Base-by-base conservation (phyloP, 2,329 filamentous ascomycete species). In the Aspergillus sp. region DNA sequence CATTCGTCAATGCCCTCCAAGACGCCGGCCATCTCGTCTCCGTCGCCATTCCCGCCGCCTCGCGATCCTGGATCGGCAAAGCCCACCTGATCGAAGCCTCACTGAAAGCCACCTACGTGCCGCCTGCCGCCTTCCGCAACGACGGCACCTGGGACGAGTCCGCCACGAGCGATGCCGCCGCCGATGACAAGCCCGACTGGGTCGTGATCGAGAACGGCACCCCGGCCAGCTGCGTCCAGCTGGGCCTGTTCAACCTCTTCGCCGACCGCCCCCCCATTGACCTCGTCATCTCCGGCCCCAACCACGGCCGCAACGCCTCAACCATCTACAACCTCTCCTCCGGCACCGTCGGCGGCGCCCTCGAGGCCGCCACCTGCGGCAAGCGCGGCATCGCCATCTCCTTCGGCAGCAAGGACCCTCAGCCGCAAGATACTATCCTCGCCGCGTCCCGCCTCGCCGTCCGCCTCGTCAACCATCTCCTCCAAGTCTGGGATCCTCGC, bases 31-130 rank as follows among this genome's bases (percentile, higher is more conserved):
- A 96, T 73, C 79, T 76, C 24, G 89, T 96, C 62, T 95, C 89
- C 13, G 91, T 96, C 56, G 89, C 91, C 61, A 83, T 96, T 33
- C 92, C 92, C 6, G 83, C 95, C 68, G 85, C 85, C 4, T 93
- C 96, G 70, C 86, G 92, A 49, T 95, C 90, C 17, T 96, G 92
- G 92, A 96, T 96, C 67, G 91, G 90, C 62, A 96, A 96, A 77
- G 92, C 92, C 1, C 92, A 96, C 73, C 87, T 96, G 66, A 92
- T 96, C 65, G 91, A 91, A 57, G 86, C 91, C 70, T 85, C 87
- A 1, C 81, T 94, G 55, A 89, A 86, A 71, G 90, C 90, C 6
- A 79, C 82, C 38, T 95, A 93, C 76, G 94, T 90, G 71, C 86
- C 85, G 4, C 81, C 81, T 0, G 75, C 75, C 35, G 77, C 79